Conservation (phyloP, 805 yeast genomes). For the Starmerella sirachaensis region DNA sequence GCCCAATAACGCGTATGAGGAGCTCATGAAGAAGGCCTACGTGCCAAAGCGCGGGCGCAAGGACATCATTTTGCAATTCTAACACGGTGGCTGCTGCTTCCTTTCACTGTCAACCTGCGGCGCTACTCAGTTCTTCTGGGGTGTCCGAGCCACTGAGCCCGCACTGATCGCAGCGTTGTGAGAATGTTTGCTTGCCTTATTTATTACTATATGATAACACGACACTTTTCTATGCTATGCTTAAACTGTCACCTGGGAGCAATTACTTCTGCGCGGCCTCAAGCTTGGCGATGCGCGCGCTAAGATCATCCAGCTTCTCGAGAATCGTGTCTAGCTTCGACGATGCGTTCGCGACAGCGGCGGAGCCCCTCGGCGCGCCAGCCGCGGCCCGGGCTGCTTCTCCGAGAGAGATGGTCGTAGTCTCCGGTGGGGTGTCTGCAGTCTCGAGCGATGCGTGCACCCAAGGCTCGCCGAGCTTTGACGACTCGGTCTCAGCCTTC, state of each 20-base stretch:
- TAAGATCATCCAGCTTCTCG: conserved; percentile 13
- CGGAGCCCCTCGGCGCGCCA: too few relatives aligned
- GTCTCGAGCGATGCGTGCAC: neutral
- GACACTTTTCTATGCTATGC: neutral
- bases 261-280: neutral
- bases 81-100: neutral
- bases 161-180: too few relatives aligned
- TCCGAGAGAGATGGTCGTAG: too few relatives aligned
- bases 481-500: neutral
- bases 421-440: neutral
- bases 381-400: too few relatives aligned
- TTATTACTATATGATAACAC: neutral
- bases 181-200: too few relatives aligned
- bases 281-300: conserved; percentile 11
- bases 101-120: too few relatives aligned
- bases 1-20: conserved; percentile 16
- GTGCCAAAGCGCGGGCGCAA: conserved; percentile 21
- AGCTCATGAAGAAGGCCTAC: conserved; percentile 17
- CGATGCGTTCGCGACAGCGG: conserved; percentile 4
- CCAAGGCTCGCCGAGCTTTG: neutral
- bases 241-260: neutral
- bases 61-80: conserved; percentile 12
- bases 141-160: too few relatives aligned
- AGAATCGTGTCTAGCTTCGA: conserved; percentile 19
- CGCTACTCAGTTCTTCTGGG: too few relatives aligned